These are phyloP conservation scores for Colletotrichum sidae DNA, from an alignment of 2,329 filamentous ascomycete genomes.

Conservation along the genomic window DNA sequence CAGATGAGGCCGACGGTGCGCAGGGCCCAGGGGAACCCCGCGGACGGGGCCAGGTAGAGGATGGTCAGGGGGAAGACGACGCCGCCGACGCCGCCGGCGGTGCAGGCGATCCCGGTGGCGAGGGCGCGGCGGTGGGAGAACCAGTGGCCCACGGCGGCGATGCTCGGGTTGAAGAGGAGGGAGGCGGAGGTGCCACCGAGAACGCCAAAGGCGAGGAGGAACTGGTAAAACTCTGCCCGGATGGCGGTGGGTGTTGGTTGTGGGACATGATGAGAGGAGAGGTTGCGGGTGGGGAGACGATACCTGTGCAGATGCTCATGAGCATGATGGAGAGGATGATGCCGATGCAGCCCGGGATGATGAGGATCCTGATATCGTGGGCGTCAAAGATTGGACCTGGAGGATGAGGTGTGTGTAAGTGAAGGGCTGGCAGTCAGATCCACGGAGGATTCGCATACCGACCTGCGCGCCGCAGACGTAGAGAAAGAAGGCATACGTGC, in stretches of 20 bases:
- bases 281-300: background rate
- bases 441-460: conserved; percentile 44
- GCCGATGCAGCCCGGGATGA: conserved; percentile 68
- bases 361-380: conserved; percentile 69
- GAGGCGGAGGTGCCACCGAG: conserved; percentile 74
- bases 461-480: conserved; percentile 80
- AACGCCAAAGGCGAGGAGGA: conserved; percentile 76
- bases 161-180: conserved; percentile 76
- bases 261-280: no score
- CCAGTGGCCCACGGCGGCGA: conserved; percentile 76
- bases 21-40: conserved; percentile 49
- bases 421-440: background rate
- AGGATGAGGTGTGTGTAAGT: background rate
- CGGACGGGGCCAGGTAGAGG: conserved; percentile 40
- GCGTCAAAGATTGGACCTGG: conserved; percentile 75
- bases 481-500: conserved; percentile 75
- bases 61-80: conserved; percentile 59
- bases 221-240: conserved; percentile 71
- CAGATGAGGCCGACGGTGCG: conserved; percentile 46
- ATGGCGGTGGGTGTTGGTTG: background rate
- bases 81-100: conserved; percentile 71
- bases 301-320: conserved; percentile 67
- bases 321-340: conserved; percentile 67
- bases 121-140: conserved; percentile 73
- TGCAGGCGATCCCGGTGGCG: conserved; percentile 76